Evolutionary conservation across 768 basidiomycete genomes (phyloP), one percentile per base, ranked within the genome.

Genomic region (Macrolepiota dolichaula): DNA sequence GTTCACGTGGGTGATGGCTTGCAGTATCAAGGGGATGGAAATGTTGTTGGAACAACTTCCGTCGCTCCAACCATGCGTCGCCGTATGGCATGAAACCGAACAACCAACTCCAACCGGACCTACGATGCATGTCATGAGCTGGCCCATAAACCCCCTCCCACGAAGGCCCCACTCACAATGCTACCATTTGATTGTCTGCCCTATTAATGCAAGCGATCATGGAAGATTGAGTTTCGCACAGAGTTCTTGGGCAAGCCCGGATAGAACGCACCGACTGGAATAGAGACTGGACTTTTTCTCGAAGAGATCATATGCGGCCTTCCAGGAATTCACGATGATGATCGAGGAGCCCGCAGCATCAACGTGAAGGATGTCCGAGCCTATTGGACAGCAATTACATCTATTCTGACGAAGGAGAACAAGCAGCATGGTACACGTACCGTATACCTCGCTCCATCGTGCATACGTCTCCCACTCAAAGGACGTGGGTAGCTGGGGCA

Each of bases 1-100:
- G 70, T 65, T 84, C 82, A 22, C 75, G 68, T 5, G 78, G 78
- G 70, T 79, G 77, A 64, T 81, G 81, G 1, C 70, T 73, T 1
- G 72, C 69, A 2, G 76, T 72, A 4, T 69, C 70, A 1, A 75
- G 73, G 0, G 78, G 74, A 29, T 77, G 76, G 61, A 85, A 83
- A 59, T 80, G 77, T n/a, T 79, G 73, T 57, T 83, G 78, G 62
- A 85, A 81, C n/a, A 66, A 38, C 19, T 59, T 61, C 35, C 65
- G 63, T n/a, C 63, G 63, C 25, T 62, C 63, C 36, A 62, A 55
- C 65, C 65, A 66, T 25, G 63, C 63, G 36, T 66, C 61, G 3
- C 63, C 65, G 37, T 66, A 66, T 17, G 61, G 61, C 65, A 66
- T 64, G 29, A 66, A 66, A 12, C 65, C 63, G 35, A 66, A 66